Evolutionary conservation across 305 asterid species (phyloP), one percentile per base, ranked within the genome.

Genomic region (Striga hermonthica): DNA sequence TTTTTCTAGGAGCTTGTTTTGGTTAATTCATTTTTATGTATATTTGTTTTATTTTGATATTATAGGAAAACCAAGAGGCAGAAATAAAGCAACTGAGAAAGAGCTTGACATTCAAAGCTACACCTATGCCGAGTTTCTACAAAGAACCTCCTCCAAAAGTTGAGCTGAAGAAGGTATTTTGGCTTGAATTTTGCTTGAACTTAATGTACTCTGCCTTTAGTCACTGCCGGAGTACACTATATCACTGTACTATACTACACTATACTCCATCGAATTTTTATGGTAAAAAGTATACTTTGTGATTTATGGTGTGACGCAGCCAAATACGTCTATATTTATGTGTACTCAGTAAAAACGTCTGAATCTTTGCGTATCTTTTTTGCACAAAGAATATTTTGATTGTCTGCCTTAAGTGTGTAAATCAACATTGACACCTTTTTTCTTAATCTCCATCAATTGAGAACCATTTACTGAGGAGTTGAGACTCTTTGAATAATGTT

Each of bases 71-170:
- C 69, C 93, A 89, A 62, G 95, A 85, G 53, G 93, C 90, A 1
- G 96, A 85, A 74, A 86, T 87, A 63, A 89, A 85, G 84, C 80
- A 82, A 66, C 80, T 85, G 72, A 78, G 95, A 72, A 87, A 85
- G 82, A 83, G 88, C 81, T 78, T 89, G 81, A 75, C 78, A 16
- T 89, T 89, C 74, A 89, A 87, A 79, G 96, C 96, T 67, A 74
- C 96, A 59, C 95, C 96, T 11, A 80, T 89, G 89, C 96, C 96
- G 36, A 82, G 73, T 76, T 89, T 89, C 79, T 89, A 89, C 77
- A 89, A 83, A 75, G 95, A 82, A 67, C 96, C 93, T 48, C 93
- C 88, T 72, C 86, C 85, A 38, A 89, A 83, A 79, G 75, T 73
- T 47, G 95, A 86, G 72, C 75, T 89, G 65, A 85, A 83, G 78